phyloP scores from a whole-genome alignment of 169 alveolate species.

The Neospora caninum region DNA sequence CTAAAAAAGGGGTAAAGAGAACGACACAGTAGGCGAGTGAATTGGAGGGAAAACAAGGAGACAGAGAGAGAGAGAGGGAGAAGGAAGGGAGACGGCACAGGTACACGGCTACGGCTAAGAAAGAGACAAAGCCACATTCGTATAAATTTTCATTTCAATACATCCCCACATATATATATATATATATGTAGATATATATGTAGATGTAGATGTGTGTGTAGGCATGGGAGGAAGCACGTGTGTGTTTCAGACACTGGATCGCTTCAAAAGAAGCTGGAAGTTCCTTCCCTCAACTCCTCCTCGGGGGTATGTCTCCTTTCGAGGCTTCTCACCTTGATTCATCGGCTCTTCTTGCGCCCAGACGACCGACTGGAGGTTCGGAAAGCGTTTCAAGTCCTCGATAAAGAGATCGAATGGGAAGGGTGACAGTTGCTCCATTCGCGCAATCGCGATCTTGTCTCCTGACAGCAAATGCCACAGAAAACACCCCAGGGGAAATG shows the following conservation, averaged over 20 bases:
- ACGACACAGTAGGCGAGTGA: neutral
- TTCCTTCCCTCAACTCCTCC: too few species aligned
- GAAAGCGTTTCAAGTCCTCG: conserved; percentile 75
- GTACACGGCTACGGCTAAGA: too few species aligned
- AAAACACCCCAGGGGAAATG: neutral
- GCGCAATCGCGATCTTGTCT: conserved; percentile 80
- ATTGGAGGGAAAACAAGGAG: neutral
- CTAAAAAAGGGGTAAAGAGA: neutral
- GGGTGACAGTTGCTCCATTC: conserved; percentile 92
- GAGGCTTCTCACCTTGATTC: conserved; percentile 88
- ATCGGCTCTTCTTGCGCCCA: conserved; percentile 95
- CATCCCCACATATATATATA: neutral
- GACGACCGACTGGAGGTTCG: conserved; percentile 78
- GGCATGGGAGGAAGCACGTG: too few species aligned
- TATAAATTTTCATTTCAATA: neutral
- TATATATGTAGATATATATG: neutral
- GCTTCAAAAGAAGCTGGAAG: too few species aligned
- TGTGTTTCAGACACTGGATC: too few species aligned
- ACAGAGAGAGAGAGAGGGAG: too few species aligned
- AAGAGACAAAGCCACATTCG: neutral
- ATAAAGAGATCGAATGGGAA: conserved; percentile 85
- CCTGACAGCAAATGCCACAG: conserved; percentile 30
- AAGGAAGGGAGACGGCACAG: too few species aligned
- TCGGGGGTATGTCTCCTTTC: too few species aligned
- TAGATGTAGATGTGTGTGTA: too few species aligned